Evolutionary conservation across 768 basidiomycete species (phyloP).

Genomic region (Xanthoconium stramineum): DNA sequence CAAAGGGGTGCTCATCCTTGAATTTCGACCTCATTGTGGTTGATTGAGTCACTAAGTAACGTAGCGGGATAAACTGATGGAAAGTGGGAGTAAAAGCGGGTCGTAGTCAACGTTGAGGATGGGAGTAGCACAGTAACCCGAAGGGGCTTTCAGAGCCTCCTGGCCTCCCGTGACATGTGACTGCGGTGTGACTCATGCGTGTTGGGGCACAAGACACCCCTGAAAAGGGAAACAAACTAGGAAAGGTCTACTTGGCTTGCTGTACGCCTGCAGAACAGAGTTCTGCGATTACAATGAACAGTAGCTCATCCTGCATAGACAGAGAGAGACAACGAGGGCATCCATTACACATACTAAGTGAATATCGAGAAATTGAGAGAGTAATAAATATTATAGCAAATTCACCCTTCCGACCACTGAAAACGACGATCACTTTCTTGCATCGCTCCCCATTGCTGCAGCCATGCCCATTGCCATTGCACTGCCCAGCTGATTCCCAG

Average conservation of each 20-base stretch:
- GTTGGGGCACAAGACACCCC: constrained; percentile 13
- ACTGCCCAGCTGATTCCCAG: constrained; percentile 55
- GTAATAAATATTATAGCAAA: neutral
- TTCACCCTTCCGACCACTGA: neutral
- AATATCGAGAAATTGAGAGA: too few species aligned
- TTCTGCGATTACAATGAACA: neutral
- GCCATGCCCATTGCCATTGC: constrained; percentile 71
- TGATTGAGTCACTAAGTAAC: neutral
- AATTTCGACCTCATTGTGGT: constrained; percentile 85
- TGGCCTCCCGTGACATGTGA: constrained; percentile 32
- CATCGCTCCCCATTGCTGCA: constrained; percentile 51
- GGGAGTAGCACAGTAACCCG: constrained; percentile 20
- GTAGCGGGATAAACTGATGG: constrained; percentile 4
- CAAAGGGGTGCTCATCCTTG: constrained; percentile 99
- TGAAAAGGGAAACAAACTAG: constrained; percentile 8
- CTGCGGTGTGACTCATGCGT: constrained; percentile 26
- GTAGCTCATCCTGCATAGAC: too few species aligned
- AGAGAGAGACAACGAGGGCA: too few species aligned
- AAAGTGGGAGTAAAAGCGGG: constrained; percentile 10
- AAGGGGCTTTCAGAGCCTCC: constrained; percentile 31
- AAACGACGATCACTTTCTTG: constrained; percentile 10
- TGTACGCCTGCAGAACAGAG: constrained; percentile 5
- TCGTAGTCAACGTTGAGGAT: constrained; percentile 27
- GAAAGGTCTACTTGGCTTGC: neutral
- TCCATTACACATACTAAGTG: too few species aligned